Base-by-base conservation (phyloP, 140 eudicot genomes). In the Senecio squalidus region DNA sequence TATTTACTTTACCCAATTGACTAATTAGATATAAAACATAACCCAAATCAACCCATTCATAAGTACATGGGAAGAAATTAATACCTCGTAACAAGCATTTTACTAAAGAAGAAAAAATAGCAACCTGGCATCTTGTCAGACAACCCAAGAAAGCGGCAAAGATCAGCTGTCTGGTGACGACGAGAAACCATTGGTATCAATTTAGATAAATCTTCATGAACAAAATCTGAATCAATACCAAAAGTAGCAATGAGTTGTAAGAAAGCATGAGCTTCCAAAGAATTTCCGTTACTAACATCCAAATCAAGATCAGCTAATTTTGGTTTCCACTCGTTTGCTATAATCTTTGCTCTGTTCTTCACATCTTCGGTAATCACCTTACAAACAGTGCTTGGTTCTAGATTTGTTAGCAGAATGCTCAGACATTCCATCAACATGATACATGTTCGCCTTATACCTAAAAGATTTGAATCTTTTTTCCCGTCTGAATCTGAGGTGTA, bases 231-330 rank as follows among this genome's bases (percentile, higher is more conserved):
- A 64, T 77, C 66, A 52, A 84, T 80, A 15, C 74, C 79, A 62
- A 89, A 89, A 25, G 92, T 84, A 51, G 89, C 84, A 55, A 84
- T 67, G 62, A 89, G 92, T 58, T 84, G 97, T 28, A 89, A 76
- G 57, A 84, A 89, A 58, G 92, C 97, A 72, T 89, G 97, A 75
- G 97, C 97, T 71, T 89, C 97, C 78, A 89, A 67, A 39, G 95
- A 89, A 66, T 89, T 89, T 27, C 97, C 97, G 58, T 78, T 84
- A 64, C 85, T 80, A 28, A 80, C 86, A 77, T 89, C 97, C 64
- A 79, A 59, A 62, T 89, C 92, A 70, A 89, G 95, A 56, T 76
- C 75, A 70, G 69, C 90, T 14, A 89, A 71, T 86, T 74, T 89
- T 11, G 92, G 97, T 62, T 89, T 84, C 97, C 97, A 89, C 48